Evolutionary conservation across 1,284 basidiomycete species (phyloP).

Genomic region (Boletus austroedulis): DNA sequence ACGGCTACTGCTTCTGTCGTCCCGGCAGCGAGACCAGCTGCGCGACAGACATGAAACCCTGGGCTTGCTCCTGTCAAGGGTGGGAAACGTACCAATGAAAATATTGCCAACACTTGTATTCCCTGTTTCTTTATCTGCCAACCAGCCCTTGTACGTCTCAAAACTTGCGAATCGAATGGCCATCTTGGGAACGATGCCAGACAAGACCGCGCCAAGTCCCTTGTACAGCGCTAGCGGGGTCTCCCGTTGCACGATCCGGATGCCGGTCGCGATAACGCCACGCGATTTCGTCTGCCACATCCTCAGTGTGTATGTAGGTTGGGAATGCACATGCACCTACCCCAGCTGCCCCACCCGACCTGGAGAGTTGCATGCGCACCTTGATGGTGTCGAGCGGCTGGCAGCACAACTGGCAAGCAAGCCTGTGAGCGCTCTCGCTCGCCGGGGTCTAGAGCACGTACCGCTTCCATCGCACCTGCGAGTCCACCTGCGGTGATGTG

Average conservation of each 20-base stretch:
- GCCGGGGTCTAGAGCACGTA: conserved; percentile 40
- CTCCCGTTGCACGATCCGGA: conserved; percentile 87
- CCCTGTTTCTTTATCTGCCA: conserved; percentile 77
- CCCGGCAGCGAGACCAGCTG: conserved; percentile 93
- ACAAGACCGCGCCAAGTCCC: conserved; percentile 95
- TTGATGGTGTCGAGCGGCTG: conserved; percentile 96
- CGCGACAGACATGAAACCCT: conserved; percentile 3
- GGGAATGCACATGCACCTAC: conserved; percentile 58
- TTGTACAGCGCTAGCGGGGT: conserved; percentile 97
- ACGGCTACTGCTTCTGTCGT: conserved; percentile 93
- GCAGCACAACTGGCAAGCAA: conserved; percentile 55
- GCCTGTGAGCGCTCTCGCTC: neutral
- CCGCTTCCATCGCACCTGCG: conserved; percentile 89
- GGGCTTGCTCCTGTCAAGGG: neutral
- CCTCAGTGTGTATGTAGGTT: conserved; percentile 46
- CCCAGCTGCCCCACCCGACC: conserved; percentile 71
- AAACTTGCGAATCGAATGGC: conserved; percentile 98
- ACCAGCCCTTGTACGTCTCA: conserved; percentile 86
- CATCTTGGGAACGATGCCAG: conserved; percentile 99
- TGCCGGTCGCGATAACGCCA: conserved; percentile 91
- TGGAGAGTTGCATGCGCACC: conserved; percentile 96
- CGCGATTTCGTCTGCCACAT: conserved; percentile 77
- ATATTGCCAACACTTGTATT: conserved; percentile 73
- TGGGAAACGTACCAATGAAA: conserved; percentile 63
- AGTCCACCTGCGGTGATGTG: conserved; percentile 91